phyloP scores from a whole-genome alignment of 306 rosid species.

The Fragaria nilgerrensis region DNA sequence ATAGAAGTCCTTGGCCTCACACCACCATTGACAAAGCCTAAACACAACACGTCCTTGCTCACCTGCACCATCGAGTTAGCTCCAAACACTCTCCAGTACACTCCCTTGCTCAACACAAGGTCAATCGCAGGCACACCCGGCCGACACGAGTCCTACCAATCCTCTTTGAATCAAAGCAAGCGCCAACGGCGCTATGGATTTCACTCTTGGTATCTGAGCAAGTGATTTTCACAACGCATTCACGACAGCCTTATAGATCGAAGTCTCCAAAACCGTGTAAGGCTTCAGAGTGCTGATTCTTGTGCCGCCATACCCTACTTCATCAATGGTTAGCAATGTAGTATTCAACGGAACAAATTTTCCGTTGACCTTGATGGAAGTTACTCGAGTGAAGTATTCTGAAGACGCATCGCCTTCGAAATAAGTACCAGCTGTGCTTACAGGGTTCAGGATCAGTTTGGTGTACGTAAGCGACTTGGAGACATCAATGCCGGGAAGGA shows the following conservation, averaged over 20 bases:
- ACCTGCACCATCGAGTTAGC: conserved; percentile 62
- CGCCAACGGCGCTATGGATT: conserved; percentile 52
- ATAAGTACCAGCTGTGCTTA: conserved; percentile 19
- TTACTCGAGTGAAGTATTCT: conserved; percentile 53
- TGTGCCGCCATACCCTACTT: conserved; percentile 53
- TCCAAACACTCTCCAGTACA: conserved; percentile 47
- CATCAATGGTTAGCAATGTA: conserved; percentile 37
- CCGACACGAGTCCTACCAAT: conserved; percentile 26
- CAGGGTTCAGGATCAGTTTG: conserved; percentile 36
- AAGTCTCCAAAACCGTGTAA: conserved; percentile 42
- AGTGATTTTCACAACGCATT: conserved; percentile 37
- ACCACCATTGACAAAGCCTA: conserved; percentile 22
- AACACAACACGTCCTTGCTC: conserved; percentile 9
- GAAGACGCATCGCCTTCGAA: conserved; percentile 36
- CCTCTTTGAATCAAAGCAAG: conserved; percentile 31
- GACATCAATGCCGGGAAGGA: conserved; percentile 35
- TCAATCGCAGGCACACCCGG: conserved; percentile 46
- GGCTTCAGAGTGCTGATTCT: conserved; percentile 61
- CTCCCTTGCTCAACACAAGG: conserved; percentile 40
- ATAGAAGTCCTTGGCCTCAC: conserved; percentile 34
- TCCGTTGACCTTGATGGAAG: conserved; percentile 37
- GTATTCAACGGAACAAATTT: conserved; percentile 32
- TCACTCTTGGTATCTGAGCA: conserved; percentile 16
- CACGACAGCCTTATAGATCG: conserved; percentile 45
- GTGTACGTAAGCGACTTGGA: conserved; percentile 41